Base-by-base conservation (phyloP, 2,329 filamentous ascomycete genomes). In the Pseudogymnoascus sp. region DNA sequence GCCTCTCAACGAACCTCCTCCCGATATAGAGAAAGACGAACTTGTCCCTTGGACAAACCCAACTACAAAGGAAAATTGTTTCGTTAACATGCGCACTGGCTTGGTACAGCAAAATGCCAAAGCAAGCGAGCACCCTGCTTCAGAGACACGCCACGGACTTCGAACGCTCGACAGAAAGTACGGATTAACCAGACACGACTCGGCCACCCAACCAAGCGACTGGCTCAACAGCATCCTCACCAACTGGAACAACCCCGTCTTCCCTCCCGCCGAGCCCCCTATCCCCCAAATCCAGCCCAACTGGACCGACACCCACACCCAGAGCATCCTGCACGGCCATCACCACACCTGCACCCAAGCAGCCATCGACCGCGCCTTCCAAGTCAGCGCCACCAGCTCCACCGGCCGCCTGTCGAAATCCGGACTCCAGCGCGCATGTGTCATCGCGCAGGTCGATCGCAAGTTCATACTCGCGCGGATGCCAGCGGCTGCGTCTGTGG, bases 391-490 rank as follows among this genome's bases (percentile, higher is more conserved):
- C 6, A 46, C 67, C 28, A 65, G 67, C 11, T 63, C 77, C 2
- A 72, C 74, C 31, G 77, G 79, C 0, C 78, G 78, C 10, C 74
- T 97, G 1, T 89, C 87, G 0, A 90, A 87, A 67, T 70, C 77
- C 4, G 81, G 81, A 0, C 77, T 97, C 7, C 72, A 74, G 1
- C 71, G 75, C 6, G 89, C 90, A 0, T 76, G 83, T 59, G 79
- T 96, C 0, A 82, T 99, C 43, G 82, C 86, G 0, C 95, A 99
- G 71, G 88, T 99, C 1, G 93, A 98, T 72, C 81, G 79, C 12
- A 99, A 99, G 73, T 99, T 96, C 72, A 89, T 99, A 14, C 76
- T 99, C 0, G 79, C 86, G 22, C 88, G 84, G 66, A 76, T 90
- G 60, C 43, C 46, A 3, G 26, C 33, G 37, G 37, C 24, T 5